Conservation (phyloP, 2,329 filamentous ascomycete species). For the Diaporthe velutina region DNA sequence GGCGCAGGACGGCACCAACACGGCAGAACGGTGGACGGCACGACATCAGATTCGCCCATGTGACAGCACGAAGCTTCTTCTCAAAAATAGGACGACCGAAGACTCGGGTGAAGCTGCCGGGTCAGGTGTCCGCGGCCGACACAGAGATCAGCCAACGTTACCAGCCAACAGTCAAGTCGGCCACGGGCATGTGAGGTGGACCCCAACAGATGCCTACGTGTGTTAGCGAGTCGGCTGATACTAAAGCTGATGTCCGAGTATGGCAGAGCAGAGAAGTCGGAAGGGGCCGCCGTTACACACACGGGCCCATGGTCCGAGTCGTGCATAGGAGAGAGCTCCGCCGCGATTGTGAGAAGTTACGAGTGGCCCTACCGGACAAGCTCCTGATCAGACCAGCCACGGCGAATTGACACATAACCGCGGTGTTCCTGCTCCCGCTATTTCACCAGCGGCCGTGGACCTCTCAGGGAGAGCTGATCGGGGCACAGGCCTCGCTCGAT, state of each 20-base stretch:
- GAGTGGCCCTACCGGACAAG: not conserved
- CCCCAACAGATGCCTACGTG: not conserved
- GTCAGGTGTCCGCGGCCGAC: not conserved
- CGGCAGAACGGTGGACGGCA: constrained; percentile 9
- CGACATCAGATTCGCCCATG: constrained; percentile 17
- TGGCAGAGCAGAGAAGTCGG: not conserved
- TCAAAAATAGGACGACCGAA: constrained; percentile 5
- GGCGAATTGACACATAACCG: not conserved
- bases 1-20: constrained; percentile 1
- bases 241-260: not conserved
- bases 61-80: not conserved
- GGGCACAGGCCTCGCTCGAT: not conserved
- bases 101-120: not conserved
- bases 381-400: not conserved
- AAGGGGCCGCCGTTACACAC: not conserved
- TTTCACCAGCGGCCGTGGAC: not conserved
- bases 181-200: not conserved
- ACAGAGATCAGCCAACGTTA: not conserved
- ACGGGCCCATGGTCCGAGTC: constrained; percentile 11
- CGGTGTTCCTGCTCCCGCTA: not conserved
- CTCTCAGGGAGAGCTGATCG: not conserved
- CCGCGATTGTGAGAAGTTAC: not conserved
- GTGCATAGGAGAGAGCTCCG: not conserved
- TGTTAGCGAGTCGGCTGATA: not conserved
- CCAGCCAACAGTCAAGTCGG: not conserved